Percentiles rank a stretch among this genome's conserved stretches.
Conservation (phyloP, 345 rosid genomes). For the Camelina sativa region DNA sequence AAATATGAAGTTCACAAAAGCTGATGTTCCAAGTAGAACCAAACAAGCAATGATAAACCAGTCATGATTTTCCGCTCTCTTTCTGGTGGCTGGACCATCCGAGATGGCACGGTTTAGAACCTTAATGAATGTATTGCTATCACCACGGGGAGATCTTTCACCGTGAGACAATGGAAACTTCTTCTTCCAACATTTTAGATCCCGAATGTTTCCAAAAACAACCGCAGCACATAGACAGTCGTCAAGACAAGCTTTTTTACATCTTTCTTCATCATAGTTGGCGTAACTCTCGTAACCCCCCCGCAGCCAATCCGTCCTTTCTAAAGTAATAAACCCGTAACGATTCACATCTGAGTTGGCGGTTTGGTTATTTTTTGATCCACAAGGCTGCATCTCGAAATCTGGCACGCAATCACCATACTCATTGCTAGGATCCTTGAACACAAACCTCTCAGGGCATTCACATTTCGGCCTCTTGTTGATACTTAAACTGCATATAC, state of each 20-base stretch:
- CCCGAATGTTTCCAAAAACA: no score
- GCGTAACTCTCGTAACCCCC: conserved; percentile 45
- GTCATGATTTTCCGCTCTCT: conserved; percentile 5
- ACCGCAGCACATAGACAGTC: no score
- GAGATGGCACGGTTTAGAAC: neutral
- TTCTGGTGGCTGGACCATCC: neutral
- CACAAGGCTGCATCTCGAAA: conserved; percentile 50
- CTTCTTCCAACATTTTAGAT: conserved; percentile 50
- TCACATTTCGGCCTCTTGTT: conserved; percentile 42
- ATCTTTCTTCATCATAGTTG: conserved; percentile 44
- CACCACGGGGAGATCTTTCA: neutral
- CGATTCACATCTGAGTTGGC: neutral
- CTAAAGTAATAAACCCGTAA: conserved; percentile 38
- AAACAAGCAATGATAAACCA: conserved; percentile 23
- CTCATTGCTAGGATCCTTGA: conserved; percentile 44
- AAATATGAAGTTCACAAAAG: conserved; percentile 3
- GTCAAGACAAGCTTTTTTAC: conserved; percentile 26
- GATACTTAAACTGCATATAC: conserved; percentile 47
- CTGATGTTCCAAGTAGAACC: conserved; percentile 34
- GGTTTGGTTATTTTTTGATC: neutral
- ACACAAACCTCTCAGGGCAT: conserved; percentile 52
- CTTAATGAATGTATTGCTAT: conserved; percentile 50
- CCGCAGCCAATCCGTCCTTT: conserved; percentile 41
- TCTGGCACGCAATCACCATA: conserved; percentile 53
- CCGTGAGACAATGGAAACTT: conserved; percentile 55